Conservation (phyloP, 768 basidiomycete genomes). For the Phanerodontia chrysosporium region DNA sequence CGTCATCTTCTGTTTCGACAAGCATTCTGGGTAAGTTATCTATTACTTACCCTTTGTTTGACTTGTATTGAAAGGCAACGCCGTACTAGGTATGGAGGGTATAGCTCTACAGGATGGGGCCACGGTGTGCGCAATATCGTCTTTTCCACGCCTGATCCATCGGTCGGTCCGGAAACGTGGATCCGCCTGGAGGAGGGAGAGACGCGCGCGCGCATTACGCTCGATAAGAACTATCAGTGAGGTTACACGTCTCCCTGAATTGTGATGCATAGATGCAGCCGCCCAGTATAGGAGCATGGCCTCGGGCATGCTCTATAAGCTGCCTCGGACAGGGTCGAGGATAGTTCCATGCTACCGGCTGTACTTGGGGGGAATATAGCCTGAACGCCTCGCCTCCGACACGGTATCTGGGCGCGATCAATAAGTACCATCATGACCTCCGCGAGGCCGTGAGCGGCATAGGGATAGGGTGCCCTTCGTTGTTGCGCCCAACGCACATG, state of each 20-base stretch:
- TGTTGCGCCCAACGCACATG: too few relatives aligned
- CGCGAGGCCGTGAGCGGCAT: too few relatives aligned
- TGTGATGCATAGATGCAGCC: too few relatives aligned
- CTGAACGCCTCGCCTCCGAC: too few relatives aligned
- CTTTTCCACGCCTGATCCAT: conserved; percentile 48
- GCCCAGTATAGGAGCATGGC: not conserved
- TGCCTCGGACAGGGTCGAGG: too few relatives aligned
- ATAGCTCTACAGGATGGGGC: conserved; percentile 50
- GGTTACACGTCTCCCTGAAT: too few relatives aligned
- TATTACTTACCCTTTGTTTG: not conserved
- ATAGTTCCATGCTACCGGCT: too few relatives aligned
- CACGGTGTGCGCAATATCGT: conserved; percentile 62
- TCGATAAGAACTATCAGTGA: conserved; percentile 38
- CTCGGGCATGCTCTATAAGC: not conserved
- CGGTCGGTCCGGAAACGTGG: conserved; percentile 51
- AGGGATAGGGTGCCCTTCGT: too few relatives aligned
- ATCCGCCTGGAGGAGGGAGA: conserved; percentile 60
- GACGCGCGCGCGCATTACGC: conserved; percentile 47
- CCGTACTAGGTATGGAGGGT: conserved; percentile 57
- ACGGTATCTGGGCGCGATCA: too few relatives aligned
- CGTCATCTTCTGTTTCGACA: conserved; percentile 72
- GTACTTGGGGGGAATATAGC: too few relatives aligned
- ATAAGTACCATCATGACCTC: too few relatives aligned
- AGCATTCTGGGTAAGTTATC: conserved; percentile 65
- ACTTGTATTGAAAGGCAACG: conserved; percentile 1